These are phyloP conservation scores for Metschnikowia henanensis DNA, from an alignment of 805 yeast species.

Conservation along the genomic window DNA sequence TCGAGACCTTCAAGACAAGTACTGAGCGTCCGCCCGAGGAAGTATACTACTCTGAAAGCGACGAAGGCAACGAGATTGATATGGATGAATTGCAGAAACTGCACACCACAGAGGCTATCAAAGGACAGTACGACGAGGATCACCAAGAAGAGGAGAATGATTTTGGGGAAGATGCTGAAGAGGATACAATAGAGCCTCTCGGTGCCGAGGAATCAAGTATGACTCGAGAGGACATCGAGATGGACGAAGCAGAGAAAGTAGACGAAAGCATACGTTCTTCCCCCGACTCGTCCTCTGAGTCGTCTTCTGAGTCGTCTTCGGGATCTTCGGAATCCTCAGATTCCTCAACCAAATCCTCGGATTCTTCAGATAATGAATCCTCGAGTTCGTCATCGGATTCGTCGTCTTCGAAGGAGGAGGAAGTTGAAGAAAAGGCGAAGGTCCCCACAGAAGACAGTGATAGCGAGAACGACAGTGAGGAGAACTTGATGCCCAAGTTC, in stretches of 20 bases:
- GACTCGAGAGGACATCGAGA: too few relatives aligned
- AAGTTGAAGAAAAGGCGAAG: not conserved
- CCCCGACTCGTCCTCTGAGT: not conserved
- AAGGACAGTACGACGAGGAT: conserved; percentile 25
- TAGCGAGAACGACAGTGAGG: conserved; percentile 19
- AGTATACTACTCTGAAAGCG: conserved; percentile 38
- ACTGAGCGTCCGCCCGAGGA: conserved; percentile 28
- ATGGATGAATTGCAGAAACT: conserved; percentile 26
- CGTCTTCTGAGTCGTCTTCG: not conserved
- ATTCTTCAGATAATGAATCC: too few relatives aligned
- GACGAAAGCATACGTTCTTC: too few relatives aligned
- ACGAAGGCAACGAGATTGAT: conserved; percentile 42
- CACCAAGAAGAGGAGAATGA: conserved; percentile 19
- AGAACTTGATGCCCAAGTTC: conserved; percentile 57
- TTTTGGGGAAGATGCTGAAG: conserved; percentile 1
- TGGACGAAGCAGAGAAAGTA: not conserved
- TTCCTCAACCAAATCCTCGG: too few relatives aligned
- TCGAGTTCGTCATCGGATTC: too few relatives aligned
- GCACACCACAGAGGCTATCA: conserved; percentile 30
- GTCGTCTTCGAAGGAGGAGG: not conserved
- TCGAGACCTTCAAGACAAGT: conserved; percentile 18
- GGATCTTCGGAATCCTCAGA: not conserved
- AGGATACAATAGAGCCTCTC: conserved; percentile 1
- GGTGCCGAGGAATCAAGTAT: not conserved
- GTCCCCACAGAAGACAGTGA: not conserved